Percentiles rank a stretch among this genome's conserved stretches.
Evolutionary conservation across 768 basidiomycete genomes (phyloP).

Genomic region (Tulasnella sp.): DNA sequence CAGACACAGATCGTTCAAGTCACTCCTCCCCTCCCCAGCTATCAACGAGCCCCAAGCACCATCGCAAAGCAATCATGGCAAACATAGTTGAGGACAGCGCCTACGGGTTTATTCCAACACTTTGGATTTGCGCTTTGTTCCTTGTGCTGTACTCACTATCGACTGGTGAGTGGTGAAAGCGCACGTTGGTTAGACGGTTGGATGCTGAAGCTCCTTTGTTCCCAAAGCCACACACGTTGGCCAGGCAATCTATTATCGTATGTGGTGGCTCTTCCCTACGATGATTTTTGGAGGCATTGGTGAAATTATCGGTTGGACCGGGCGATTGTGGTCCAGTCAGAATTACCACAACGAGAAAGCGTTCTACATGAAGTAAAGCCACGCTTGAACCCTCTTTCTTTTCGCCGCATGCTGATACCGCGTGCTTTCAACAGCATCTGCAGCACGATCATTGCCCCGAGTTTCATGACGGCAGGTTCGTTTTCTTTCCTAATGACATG

Average conservation of each 20-base stretch:
- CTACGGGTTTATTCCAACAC: slow-evolving; percentile 45
- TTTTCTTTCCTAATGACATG: background rate
- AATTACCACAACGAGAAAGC: slow-evolving; percentile 30
- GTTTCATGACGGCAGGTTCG: slow-evolving; percentile 42
- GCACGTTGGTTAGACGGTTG: background rate
- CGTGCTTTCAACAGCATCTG: slow-evolving; percentile 41
- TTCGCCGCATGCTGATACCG: background rate
- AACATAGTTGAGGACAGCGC: slow-evolving; percentile 31
- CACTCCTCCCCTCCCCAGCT: too few relatives aligned
- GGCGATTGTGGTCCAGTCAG: slow-evolving; percentile 39
- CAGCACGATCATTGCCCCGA: slow-evolving; percentile 53
- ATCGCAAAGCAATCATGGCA: background rate
- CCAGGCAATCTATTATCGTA: slow-evolving; percentile 44
- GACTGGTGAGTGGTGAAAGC: background rate
- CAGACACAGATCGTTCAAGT: background rate
- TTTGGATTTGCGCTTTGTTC: slow-evolving; percentile 40
- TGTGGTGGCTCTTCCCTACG: slow-evolving; percentile 55
- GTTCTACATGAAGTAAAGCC: slow-evolving; percentile 45
- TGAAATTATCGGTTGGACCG: slow-evolving; percentile 56
- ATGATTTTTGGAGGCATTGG: slow-evolving; percentile 45
- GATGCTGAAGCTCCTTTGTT: slow-evolving; percentile 21
- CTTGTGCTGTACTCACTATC: slow-evolving; percentile 39
- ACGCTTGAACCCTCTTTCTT: background rate
- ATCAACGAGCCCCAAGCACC: background rate
- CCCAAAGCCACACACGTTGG: slow-evolving; percentile 49